These are phyloP conservation scores for Collybiopsis luxurians DNA, from an alignment of 768 basidiomycete genomes.

Conservation along the genomic window DNA sequence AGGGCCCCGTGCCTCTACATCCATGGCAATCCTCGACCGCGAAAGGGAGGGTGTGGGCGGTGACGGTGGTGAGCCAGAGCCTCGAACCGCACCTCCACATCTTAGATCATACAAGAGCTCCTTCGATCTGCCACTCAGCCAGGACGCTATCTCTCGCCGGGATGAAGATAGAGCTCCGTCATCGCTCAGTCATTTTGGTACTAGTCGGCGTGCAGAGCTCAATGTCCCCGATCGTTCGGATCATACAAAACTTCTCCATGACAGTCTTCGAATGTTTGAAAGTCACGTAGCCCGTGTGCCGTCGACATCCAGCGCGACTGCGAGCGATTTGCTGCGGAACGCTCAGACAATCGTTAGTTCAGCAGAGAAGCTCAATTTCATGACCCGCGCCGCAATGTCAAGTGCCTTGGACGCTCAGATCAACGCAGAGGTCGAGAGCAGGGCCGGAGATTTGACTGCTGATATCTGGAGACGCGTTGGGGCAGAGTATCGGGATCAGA, in stretches of 20 bases:
- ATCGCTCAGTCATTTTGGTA: constrained; percentile 20
- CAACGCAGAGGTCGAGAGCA: constrained; percentile 63
- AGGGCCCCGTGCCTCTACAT: constrained; percentile 45
- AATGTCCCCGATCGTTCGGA: constrained; percentile 34
- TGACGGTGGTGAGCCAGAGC: constrained; percentile 23
- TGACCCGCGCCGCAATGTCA: constrained; percentile 54
- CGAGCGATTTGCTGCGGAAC: constrained; percentile 54
- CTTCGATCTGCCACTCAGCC: constrained; percentile 13
- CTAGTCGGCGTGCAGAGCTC: constrained; percentile 15
- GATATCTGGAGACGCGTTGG: constrained; percentile 71
- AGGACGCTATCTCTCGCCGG: constrained; percentile 14
- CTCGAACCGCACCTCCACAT: constrained; percentile 35
- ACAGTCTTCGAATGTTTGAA: constrained; percentile 70
- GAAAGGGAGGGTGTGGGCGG: constrained; percentile 20
- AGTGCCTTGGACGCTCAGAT: constrained; percentile 72
- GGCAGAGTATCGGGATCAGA: constrained; percentile 67
- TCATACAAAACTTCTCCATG: constrained; percentile 68
- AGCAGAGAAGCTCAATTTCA: constrained; percentile 63
- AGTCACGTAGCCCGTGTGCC: constrained; percentile 57
- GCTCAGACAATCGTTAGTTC: constrained; percentile 64
- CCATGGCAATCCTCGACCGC: constrained; percentile 44
- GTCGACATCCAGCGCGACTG: constrained; percentile 33
- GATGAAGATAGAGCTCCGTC: constrained; percentile 14
- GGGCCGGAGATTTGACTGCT: constrained; percentile 32
- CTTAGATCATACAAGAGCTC: constrained; percentile 41